These are phyloP conservation scores for Jatropha multifida DNA, from an alignment of 441 rosid species.

Conservation along the genomic window DNA sequence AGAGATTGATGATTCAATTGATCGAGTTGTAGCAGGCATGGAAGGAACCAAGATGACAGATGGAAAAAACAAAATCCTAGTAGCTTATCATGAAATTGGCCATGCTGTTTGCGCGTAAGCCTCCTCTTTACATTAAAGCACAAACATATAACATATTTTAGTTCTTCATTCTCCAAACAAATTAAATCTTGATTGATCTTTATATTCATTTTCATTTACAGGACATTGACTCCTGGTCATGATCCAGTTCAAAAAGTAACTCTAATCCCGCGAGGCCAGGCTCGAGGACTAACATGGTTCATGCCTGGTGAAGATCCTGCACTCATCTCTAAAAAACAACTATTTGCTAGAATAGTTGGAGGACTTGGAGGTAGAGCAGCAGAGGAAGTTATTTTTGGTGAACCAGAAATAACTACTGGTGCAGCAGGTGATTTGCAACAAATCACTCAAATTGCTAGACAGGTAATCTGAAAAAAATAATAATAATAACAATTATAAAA, in stretches of 20 bases:
- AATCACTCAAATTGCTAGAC: slow-evolving; percentile 64
- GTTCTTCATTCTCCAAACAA: not conserved
- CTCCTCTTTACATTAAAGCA: not conserved
- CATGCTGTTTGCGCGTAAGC: slow-evolving; percentile 71
- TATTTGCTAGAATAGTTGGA: slow-evolving; percentile 67
- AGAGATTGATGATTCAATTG: slow-evolving; percentile 70
- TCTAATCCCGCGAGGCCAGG: slow-evolving; percentile 71
- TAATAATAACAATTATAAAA: not conserved
- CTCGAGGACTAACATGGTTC: slow-evolving; percentile 80
- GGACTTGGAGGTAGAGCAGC: slow-evolving; percentile 81
- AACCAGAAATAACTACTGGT: slow-evolving; percentile 68
- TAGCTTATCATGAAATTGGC: slow-evolving; percentile 72
- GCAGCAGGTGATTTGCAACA: slow-evolving; percentile 74
- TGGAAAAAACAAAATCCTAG: slow-evolving; percentile 65
- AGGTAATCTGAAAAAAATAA: slow-evolving; percentile 30
- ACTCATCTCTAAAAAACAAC: slow-evolving; percentile 54
- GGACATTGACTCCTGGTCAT: slow-evolving; percentile 65
- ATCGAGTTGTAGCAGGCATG: slow-evolving; percentile 68
- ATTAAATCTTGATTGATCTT: not conserved
- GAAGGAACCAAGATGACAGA: slow-evolving; percentile 76
- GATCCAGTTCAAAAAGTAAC: slow-evolving; percentile 78
- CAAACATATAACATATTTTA: not conserved
- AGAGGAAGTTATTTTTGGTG: slow-evolving; percentile 68
- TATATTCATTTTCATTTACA: slow-evolving; percentile 16
- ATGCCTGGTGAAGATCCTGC: slow-evolving; percentile 60